phyloP scores from a whole-genome alignment of 176 grass and related monocot genomes.

The Cenchrus purpureus region DNA sequence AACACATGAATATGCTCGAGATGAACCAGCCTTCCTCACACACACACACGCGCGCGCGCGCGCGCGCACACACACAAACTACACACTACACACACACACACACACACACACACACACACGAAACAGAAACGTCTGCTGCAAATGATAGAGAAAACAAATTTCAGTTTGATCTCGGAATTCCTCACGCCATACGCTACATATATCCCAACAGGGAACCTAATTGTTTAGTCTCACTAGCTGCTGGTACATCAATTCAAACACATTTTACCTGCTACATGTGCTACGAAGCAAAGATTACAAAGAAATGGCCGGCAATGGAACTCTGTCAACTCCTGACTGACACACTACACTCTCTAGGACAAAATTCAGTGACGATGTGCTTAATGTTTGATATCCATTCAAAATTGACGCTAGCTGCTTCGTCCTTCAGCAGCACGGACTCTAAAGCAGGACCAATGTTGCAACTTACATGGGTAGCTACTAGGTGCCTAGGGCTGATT shows the following conservation, averaged over 20 bases:
- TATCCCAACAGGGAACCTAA: not conserved
- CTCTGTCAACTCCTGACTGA: not conserved
- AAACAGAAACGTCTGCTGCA: not conserved
- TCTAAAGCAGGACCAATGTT: constrained; percentile 1
- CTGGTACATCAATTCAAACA: not conserved
- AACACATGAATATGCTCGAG: too few relatives aligned
- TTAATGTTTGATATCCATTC: not conserved
- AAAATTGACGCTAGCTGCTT: not conserved
- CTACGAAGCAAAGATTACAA: not conserved
- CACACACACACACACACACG: too few relatives aligned
- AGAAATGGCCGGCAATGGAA: not conserved
- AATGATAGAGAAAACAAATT: not conserved
- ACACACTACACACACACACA: too few relatives aligned
- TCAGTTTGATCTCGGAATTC: not conserved
- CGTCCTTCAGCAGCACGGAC: not conserved
- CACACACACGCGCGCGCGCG: too few relatives aligned
- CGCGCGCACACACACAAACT: too few relatives aligned
- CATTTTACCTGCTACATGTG: not conserved
- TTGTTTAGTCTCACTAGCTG: not conserved
- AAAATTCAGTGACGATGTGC: not conserved
- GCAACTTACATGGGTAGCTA: not conserved
- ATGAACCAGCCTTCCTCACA: too few relatives aligned
- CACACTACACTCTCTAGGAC: not conserved
- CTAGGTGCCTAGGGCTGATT: constrained; percentile 15
- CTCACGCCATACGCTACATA: not conserved